Evolutionary conservation across 177 flowering plant species (phyloP).

Genomic region (Telopea speciosissima): DNA sequence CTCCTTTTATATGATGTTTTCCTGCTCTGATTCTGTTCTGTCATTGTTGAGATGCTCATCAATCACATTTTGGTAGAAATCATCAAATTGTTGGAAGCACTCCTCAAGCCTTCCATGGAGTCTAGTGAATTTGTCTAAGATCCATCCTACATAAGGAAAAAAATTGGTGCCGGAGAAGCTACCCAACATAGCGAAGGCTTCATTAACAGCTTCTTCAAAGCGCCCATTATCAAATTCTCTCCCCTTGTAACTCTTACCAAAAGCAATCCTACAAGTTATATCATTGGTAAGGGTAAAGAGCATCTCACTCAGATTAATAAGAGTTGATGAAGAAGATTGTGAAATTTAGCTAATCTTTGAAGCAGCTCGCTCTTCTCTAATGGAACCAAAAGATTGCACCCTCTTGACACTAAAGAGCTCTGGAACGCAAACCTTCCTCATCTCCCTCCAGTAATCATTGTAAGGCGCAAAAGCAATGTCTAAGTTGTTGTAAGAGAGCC

Average conservation of each 20-base stretch:
- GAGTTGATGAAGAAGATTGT: background rate
- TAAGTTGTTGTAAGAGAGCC: too few species aligned
- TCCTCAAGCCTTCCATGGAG: conserved; percentile 17
- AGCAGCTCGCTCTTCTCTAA: conserved; percentile 9
- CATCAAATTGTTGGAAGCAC: conserved; percentile 26
- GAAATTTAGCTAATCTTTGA: background rate
- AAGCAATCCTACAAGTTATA: conserved; percentile 7
- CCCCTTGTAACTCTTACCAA: conserved; percentile 11
- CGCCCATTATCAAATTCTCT: too few species aligned
- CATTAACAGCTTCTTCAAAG: background rate
- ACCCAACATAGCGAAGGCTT: background rate
- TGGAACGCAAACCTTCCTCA: conserved; percentile 12
- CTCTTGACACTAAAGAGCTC: conserved; percentile 17
- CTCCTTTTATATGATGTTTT: conserved; percentile 31
- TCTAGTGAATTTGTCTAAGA: conserved; percentile 25
- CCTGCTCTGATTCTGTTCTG: conserved; percentile 17
- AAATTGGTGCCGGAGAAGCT: background rate
- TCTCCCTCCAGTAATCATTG: background rate
- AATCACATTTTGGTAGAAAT: conserved; percentile 26
- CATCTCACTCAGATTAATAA: conserved; percentile 9
- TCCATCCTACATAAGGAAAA: conserved; percentile 18
- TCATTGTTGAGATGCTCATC: conserved; percentile 29
- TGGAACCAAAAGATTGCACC: conserved; percentile 5
- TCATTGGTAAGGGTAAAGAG: background rate
- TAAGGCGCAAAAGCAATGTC: too few species aligned